Evolutionary conservation across 768 basidiomycete genomes (phyloP).

Genomic region (Tulasnella sp.): DNA sequence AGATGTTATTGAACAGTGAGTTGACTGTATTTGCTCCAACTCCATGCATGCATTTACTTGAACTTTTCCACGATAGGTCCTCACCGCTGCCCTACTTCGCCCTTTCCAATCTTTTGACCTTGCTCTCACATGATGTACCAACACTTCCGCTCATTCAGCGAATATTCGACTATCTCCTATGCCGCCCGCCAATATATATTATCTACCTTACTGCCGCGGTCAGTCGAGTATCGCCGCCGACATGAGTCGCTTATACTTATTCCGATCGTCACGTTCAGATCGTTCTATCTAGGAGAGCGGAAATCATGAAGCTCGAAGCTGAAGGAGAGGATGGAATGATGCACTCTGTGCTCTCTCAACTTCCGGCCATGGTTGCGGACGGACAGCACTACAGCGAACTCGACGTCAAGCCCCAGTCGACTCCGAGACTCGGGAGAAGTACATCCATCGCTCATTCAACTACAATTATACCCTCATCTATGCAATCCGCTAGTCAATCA

Average conservation of each 20-base stretch:
- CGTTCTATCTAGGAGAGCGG: conserved; percentile 69
- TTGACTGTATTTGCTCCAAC: conserved; percentile 25
- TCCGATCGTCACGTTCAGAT: conserved; percentile 52
- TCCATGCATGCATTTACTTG: no score
- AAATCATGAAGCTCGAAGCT: conserved; percentile 61
- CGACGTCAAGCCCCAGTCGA: background rate
- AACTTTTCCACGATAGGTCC: conserved; percentile 49
- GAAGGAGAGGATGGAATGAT: conserved; percentile 81
- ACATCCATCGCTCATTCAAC: background rate
- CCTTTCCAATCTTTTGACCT: conserved; percentile 84
- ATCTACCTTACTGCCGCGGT: conserved; percentile 87
- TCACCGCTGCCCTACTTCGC: conserved; percentile 88
- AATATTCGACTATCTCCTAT: conserved; percentile 86
- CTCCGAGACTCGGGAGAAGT: background rate
- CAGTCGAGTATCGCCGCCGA: conserved; percentile 52
- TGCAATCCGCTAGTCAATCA: conserved; percentile 2
- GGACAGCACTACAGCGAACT: conserved; percentile 28
- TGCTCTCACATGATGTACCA: conserved; percentile 91
- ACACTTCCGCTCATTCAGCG: conserved; percentile 88
- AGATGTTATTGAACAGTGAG: conserved; percentile 66
- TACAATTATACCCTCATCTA: background rate
- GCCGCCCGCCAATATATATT: conserved; percentile 67
- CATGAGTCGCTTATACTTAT: background rate
- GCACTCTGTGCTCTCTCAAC: conserved; percentile 60
- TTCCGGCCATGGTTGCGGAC: conserved; percentile 38